Conservation (phyloP, 768 basidiomycete species). For the Panellus pusillus region DNA sequence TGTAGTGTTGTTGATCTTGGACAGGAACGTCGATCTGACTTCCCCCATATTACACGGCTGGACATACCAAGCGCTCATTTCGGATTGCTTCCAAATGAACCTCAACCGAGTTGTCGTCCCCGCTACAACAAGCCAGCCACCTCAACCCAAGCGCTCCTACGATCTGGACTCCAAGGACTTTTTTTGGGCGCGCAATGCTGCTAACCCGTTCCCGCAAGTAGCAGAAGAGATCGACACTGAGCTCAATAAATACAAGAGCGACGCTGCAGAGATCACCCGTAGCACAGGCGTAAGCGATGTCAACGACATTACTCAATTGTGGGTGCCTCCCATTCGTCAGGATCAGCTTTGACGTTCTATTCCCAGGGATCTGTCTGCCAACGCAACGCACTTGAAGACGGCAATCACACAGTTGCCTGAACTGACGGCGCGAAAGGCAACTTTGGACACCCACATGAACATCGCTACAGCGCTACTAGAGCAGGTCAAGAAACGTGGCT, state of each 20-base stretch:
- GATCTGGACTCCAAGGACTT: slow-evolving; percentile 98
- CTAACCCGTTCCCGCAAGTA: slow-evolving; percentile 96
- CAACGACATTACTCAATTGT: slow-evolving; percentile 94
- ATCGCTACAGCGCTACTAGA: slow-evolving; percentile 94
- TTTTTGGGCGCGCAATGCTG: slow-evolving; percentile 97
- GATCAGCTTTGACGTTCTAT: slow-evolving; percentile 1
- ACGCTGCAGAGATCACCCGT: slow-evolving; percentile 95
- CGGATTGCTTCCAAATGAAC: slow-evolving; percentile 96
- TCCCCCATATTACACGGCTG: slow-evolving; percentile 95
- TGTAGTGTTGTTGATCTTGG: slow-evolving; percentile 87
- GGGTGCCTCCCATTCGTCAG: slow-evolving; percentile 27
- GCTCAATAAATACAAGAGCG: slow-evolving; percentile 89
- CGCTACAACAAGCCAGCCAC: slow-evolving; percentile 55
- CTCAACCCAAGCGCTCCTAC: slow-evolving; percentile 61
- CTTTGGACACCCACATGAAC: slow-evolving; percentile 98
- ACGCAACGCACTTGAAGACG: slow-evolving; percentile 92
- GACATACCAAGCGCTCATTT: slow-evolving; percentile 98
- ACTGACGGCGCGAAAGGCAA: slow-evolving; percentile 93
- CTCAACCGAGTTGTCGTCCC: slow-evolving; percentile 90
- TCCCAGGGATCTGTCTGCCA: slow-evolving; percentile 81
- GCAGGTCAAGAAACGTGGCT: slow-evolving; percentile 90
- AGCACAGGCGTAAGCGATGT: slow-evolving; percentile 96
- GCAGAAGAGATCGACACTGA: slow-evolving; percentile 96
- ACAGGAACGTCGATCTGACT: slow-evolving; percentile 92
- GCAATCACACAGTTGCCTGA: slow-evolving; percentile 97